Evolutionary conservation across 129 eudicot species (phyloP), one percentile per base, ranked within the genome.

Genomic region (Cynara cardunculus): DNA sequence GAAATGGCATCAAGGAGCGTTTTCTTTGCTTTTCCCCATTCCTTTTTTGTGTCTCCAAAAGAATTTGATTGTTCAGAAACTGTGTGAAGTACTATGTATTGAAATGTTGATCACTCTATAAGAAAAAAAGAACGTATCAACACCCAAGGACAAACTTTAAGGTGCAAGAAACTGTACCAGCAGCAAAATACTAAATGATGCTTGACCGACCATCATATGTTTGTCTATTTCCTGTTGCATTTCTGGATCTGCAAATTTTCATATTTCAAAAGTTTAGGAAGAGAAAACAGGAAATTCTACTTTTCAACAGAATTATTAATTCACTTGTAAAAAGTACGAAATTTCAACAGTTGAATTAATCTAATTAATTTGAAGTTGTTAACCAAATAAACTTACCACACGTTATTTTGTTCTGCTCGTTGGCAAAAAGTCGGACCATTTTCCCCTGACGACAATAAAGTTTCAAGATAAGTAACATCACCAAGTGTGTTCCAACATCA

Each of bases 141-240:
- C 69, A 18, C 68, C 68, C 28, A 53, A 12, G 5, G 30, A 49
- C 7, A 49, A 30, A 71, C 11, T 68, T 78, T 22, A 71, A 49
- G 75, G 76, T 79, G 41, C 67, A 79, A 76, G 16, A 18, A 84
- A 71, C 82, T 90, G 39, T 90, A 96, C 99, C 91, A 92, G 92
- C 65, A 88, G 79, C 64, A 75, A 80, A 72, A 91, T 88, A 69
- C 26, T 87, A 80, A 92, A 96, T 71, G 82, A 73, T 22, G 93
- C 98, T 79, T 85, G 85, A 85, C 97, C 98, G 68, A 84, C 84
- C 49, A 90, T 84, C 77, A 89, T 81, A 78, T 91, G 69, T 19
- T 82, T 72, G 86, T 91, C 93, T 25, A 96, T 92, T 81, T 92
- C 98, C 81, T 84, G 85, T 69, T 92, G 98, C 99, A 96, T 92